A percentile compares a stretch with the other conserved stretches of the same genome.
phyloP scores from a whole-genome alignment of 345 rosid genomes.

The Draba incana region DNA sequence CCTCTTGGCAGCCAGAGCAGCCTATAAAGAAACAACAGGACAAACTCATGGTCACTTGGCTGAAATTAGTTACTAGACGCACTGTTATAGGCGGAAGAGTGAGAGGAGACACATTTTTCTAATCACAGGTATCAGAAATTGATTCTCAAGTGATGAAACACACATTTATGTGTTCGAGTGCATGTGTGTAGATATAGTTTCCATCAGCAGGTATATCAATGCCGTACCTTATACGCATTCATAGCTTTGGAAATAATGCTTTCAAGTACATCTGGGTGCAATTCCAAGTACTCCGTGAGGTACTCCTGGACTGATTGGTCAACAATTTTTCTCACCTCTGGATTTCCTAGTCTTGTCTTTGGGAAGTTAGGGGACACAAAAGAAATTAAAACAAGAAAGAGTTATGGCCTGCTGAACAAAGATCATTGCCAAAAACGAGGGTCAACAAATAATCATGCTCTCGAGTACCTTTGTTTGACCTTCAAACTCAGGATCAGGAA shows the following conservation, averaged over 20 bases:
- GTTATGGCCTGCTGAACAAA: conserved; percentile 21
- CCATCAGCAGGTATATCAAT: not conserved
- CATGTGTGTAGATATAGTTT: not conserved
- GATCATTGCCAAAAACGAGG: conserved; percentile 15
- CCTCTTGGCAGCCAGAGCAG: conserved; percentile 98
- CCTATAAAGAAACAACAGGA: conserved; percentile 51
- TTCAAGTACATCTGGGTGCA: conserved; percentile 97
- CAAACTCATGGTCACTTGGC: conserved; percentile 10
- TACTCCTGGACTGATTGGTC: conserved; percentile 95
- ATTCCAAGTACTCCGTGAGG: conserved; percentile 89
- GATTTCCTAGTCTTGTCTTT: conserved; percentile 99
- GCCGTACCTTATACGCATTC: conserved; percentile 88
- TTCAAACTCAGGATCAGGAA: conserved; percentile 96
- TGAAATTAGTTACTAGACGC: conserved; percentile 1
- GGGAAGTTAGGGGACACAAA: conserved; percentile 18
- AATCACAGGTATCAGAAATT: conserved; percentile 2
- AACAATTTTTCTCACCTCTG: conserved; percentile 91
- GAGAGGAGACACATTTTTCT: not conserved
- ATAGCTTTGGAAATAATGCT: conserved; percentile 85
- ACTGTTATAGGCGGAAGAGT: conserved; percentile 3
- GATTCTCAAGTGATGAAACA: not conserved
- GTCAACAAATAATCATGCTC: not conserved
- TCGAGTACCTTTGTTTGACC: conserved; percentile 94
- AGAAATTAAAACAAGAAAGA: conserved; percentile 16
- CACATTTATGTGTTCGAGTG: conserved; percentile 3